These are phyloP conservation scores for Macrolepiota fuliginosa DNA, from an alignment of 768 basidiomycete species.

Conservation along the genomic window DNA sequence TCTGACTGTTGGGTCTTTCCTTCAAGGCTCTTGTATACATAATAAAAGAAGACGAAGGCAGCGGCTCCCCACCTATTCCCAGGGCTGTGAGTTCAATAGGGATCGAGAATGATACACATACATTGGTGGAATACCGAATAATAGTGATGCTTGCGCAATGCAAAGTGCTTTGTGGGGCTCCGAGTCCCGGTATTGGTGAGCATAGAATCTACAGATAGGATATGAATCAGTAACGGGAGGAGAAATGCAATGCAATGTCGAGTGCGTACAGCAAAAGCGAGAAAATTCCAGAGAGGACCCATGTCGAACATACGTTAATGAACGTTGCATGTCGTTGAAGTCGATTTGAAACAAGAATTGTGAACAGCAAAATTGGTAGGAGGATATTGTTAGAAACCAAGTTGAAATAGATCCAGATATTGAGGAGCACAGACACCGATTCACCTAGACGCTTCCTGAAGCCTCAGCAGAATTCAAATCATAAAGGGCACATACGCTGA, in stretches of 20 bases:
- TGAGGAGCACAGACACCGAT: conserved; percentile 26
- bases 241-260: not conserved
- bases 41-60: conserved; percentile 29
- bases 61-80: conserved; percentile 31
- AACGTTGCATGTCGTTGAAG: conserved; percentile 39
- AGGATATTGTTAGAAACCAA: conserved; percentile 43
- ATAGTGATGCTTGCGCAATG: conserved; percentile 39
- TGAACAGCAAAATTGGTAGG: conserved; percentile 40
- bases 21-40: conserved; percentile 23
- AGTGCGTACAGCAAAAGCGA: conserved; percentile 38
- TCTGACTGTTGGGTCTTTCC: conserved; percentile 5
- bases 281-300: conserved; percentile 43
- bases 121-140: conserved; percentile 41
- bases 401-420: conserved; percentile 43
- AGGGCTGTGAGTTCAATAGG: not conserved
- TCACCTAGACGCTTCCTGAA: too few species aligned
- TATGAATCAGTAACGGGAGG: too few species aligned
- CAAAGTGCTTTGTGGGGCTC: conserved; percentile 38
- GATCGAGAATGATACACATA: conserved; percentile 13
- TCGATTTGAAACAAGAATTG: conserved; percentile 38
- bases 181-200: conserved; percentile 28
- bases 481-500: too few species aligned
- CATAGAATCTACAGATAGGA: conserved; percentile 33
- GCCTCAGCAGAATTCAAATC: too few species aligned
- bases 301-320: conserved; percentile 44